Evolutionary conservation across 2,329 filamentous ascomycete genomes (phyloP).

Genomic region (Aspergillus eucalypticola): DNA sequence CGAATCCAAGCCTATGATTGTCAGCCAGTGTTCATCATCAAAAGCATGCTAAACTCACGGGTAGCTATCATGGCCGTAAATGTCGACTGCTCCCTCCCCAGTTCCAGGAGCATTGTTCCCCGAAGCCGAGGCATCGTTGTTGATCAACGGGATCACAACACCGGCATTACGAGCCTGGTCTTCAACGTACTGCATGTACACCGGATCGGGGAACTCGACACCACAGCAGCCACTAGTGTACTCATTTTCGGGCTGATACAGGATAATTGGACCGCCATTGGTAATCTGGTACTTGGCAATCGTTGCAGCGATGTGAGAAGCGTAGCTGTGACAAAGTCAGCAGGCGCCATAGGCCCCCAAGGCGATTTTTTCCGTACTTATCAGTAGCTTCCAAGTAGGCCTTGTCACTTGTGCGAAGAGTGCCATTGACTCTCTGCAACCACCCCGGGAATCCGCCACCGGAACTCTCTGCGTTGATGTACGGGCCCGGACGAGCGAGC

Average conservation of each 20-base stretch:
- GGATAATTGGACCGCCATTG: conserved; percentile 75
- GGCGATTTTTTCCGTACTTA: conserved; percentile 46
- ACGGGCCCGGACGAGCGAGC: conserved; percentile 69
- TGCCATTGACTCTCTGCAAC: conserved; percentile 68
- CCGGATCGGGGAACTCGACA: conserved; percentile 63
- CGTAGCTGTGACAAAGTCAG: conserved; percentile 51
- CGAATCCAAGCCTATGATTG: conserved; percentile 38
- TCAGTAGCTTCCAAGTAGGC: conserved; percentile 68
- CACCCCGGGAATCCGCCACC: conserved; percentile 82
- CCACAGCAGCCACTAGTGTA: conserved; percentile 58
- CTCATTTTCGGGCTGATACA: conserved; percentile 81
- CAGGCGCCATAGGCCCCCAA: background rate
- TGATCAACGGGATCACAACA: conserved; percentile 73
- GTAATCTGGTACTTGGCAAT: conserved; percentile 79
- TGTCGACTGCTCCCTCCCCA: conserved; percentile 58
- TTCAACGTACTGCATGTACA: conserved; percentile 71
- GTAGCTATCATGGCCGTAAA: conserved; percentile 68
- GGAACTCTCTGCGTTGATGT: conserved; percentile 75
- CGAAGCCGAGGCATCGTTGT: conserved; percentile 65
- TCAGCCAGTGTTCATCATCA: conserved; percentile 6
- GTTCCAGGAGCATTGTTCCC: conserved; percentile 67
- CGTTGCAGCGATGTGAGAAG: conserved; percentile 61
- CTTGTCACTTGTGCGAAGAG: conserved; percentile 62
- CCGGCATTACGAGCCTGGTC: conserved; percentile 68
- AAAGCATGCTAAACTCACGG: conserved; percentile 39